Evolutionary conservation across 495 filamentous ascomycete genomes (phyloP), one percentile per base, ranked within the genome.

Genomic region (Hypoxylon perforatum): DNA sequence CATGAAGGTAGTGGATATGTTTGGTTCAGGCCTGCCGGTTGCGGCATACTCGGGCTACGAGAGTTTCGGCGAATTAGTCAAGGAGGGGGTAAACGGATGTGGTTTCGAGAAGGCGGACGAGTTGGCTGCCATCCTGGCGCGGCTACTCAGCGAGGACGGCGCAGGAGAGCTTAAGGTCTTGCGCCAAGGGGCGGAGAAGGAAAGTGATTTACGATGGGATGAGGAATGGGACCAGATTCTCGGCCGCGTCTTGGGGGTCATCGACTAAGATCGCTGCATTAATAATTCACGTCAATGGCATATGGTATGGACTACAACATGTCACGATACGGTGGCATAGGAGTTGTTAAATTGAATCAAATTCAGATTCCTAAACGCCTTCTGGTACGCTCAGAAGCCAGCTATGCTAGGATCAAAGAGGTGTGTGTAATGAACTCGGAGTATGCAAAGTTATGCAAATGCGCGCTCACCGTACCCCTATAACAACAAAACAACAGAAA

Each of bases 1-100:
- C 0, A 99, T 99, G 95, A 99, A 99, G 78, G 94, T 99, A 7
- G 94, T 99, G 5, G 95, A 99, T 70, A 95, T 99, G 92, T 97
- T 98, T 72, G 95, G 95, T 0, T 90, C 92, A 0, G 95, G 95
- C 0, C 77, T 99, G 51, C 95, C 95, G 0, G 96, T 99, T 3
- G 90, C 88, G 1, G 95, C 93, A 18, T 97, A 93, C 85, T 82
- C 79, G 18, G 84, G 82, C 7, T 97, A 94, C 68, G 87, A 92
- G 73, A 92, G 92, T 50, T 97, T 94, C 86, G 84, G 86, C 17
- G 94, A 97, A 78, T 77, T 97, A 52, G 91, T 97, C 3, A 88
- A 82, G 18, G 92, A 97, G 70, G 90, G 90, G n/a, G 82, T 88
- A 17, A 97, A 97, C 74, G 94, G 94, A 11, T 79, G 82, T 54